Percentiles rank a stretch among this genome's conserved stretches.
phyloP scores from a whole-genome alignment of 2,329 filamentous ascomycete species.

The Decorospora gaudefroyi region DNA sequence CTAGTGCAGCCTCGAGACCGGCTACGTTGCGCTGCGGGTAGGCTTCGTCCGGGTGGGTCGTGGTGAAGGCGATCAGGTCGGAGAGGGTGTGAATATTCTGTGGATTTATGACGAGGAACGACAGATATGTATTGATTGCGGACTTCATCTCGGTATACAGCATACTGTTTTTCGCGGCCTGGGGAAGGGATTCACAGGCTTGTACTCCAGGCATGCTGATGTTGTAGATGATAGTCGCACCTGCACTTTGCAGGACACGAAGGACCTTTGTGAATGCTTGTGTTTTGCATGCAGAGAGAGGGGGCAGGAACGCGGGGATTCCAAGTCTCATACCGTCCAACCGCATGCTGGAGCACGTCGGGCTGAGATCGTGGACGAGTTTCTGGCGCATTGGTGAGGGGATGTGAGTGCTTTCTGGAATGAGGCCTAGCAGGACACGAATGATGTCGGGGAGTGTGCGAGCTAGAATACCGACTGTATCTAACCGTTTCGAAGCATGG shows the following conservation, averaged over 20 bases:
- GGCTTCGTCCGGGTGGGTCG: conserved; percentile 56
- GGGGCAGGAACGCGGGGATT: conserved; percentile 3
- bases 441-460: conserved; percentile 57
- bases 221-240: conserved; percentile 22
- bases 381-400: background rate
- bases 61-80: conserved; percentile 60
- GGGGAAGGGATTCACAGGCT: conserved; percentile 49
- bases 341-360: conserved; percentile 11
- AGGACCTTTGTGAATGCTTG: conserved; percentile 10
- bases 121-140: conserved; percentile 60
- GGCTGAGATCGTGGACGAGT: background rate
- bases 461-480: conserved; percentile 58
- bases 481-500: conserved; percentile 60
- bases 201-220: conserved; percentile 47
- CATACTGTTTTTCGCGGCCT: conserved; percentile 42
- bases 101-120: conserved; percentile 59
- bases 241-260: conserved; percentile 5
- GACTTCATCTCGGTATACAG: conserved; percentile 61
- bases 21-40: conserved; percentile 61
- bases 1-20: conserved; percentile 14
- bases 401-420: background rate
- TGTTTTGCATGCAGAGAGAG: conserved; percentile 1
- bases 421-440: conserved; percentile 52
- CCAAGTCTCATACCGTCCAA: conserved; percentile 15
- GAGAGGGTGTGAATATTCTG: conserved; percentile 56